Evolutionary conservation across 176 grass and related monocot species (phyloP).

Genomic region (Bolboschoenus planiculmis): DNA sequence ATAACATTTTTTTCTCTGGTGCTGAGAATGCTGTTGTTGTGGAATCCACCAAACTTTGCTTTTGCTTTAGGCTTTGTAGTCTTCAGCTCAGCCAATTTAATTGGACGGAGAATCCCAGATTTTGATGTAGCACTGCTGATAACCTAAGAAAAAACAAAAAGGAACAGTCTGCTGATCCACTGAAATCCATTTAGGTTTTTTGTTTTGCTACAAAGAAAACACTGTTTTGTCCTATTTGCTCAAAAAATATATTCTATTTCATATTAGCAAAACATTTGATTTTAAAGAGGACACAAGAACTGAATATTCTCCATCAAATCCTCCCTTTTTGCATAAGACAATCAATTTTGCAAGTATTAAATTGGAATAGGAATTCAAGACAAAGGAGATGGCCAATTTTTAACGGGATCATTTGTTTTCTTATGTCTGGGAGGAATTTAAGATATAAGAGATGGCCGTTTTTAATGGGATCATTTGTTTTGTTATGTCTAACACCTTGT

Average conservation of each 20-base stretch:
- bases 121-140: not conserved
- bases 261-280: not conserved
- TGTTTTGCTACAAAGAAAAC: not conserved
- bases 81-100: not conserved
- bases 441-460: not conserved
- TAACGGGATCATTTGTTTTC: not conserved
- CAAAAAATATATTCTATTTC: not conserved
- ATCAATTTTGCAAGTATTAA: not conserved
- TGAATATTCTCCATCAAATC: not conserved
- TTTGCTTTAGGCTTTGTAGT: not conserved
- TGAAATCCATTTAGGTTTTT: not conserved
- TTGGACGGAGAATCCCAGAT: not conserved
- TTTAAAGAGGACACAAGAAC: not conserved
- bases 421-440: not conserved
- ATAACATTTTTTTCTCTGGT: slow-evolving; percentile 9
- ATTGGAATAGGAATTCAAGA: not conserved
- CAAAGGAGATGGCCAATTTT: not conserved
- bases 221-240: not conserved
- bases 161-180: not conserved
- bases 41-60: not conserved
- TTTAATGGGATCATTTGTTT: not conserved
- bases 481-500: not conserved
- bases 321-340: not conserved
- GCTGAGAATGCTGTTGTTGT: not conserved
- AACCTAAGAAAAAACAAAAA: not conserved